These are phyloP conservation scores for Trichocomaceae sp. DNA, from an alignment of 2,329 filamentous ascomycete species.

Conservation along the genomic window DNA sequence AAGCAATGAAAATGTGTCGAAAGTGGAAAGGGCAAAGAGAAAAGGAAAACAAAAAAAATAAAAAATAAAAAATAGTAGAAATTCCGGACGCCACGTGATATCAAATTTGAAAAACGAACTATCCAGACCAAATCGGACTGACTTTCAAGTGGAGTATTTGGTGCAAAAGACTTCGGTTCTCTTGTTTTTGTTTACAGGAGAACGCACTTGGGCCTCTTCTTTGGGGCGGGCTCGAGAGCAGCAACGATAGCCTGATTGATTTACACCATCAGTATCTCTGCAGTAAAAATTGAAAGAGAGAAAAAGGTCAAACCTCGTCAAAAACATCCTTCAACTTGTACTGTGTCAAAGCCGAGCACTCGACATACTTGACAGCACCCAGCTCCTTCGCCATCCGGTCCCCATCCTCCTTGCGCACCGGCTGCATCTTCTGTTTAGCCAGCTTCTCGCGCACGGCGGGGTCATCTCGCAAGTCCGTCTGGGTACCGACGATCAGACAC, in stretches of 20 bases:
- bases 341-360: constrained; percentile 96
- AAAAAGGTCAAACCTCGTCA: constrained; percentile 76
- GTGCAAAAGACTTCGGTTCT: neutral
- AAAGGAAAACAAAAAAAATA: neutral
- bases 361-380: constrained; percentile 97
- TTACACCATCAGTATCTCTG: neutral
- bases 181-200: constrained; percentile 50
- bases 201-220: constrained; percentile 70
- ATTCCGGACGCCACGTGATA: constrained; percentile 14
- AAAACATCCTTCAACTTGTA: constrained; percentile 99
- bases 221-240: constrained; percentile 78
- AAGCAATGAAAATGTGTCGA: neutral
- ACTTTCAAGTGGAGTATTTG: neutral
- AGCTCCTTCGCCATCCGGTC: constrained; percentile 95
- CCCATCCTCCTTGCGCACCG: constrained; percentile 85
- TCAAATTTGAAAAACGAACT: constrained; percentile 11
- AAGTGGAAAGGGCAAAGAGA: constrained; percentile 1
- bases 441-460: constrained; percentile 82
- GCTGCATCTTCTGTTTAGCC: constrained; percentile 90
- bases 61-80: too few relatives aligned
- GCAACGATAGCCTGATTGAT: constrained; percentile 82
- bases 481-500: constrained; percentile 94
- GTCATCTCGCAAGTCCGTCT: constrained; percentile 93
- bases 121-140: neutral
- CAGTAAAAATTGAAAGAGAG: neutral